phyloP scores from a whole-genome alignment of 306 rosid species.

The Urtica urens region DNA sequence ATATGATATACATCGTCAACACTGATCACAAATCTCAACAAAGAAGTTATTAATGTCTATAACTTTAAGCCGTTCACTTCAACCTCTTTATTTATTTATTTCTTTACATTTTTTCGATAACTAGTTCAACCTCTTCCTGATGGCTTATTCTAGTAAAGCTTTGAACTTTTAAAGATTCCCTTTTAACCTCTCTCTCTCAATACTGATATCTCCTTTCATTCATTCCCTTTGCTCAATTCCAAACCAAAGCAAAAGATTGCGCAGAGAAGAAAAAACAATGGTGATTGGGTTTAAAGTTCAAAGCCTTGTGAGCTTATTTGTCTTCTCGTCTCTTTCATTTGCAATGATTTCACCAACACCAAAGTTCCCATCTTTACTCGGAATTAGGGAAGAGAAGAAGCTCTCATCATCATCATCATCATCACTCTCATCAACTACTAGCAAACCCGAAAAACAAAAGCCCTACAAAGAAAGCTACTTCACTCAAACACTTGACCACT shows the following conservation, averaged over 20 bases:
- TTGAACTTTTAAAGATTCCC: not conserved
- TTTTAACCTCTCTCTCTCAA: not conserved
- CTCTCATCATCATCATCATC: too few species aligned
- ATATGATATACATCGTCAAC: too few species aligned
- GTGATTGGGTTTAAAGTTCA: not conserved
- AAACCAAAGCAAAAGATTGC: not conserved
- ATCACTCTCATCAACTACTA: slow-evolving; percentile 13
- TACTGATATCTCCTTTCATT: not conserved
- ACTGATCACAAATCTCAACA: too few species aligned
- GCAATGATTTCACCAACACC: slow-evolving; percentile 15
- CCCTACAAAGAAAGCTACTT: slow-evolving; percentile 44
- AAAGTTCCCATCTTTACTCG: slow-evolving; percentile 36
- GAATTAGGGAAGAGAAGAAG: slow-evolving; percentile 19
- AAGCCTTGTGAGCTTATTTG: slow-evolving; percentile 8
- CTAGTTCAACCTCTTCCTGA: not conserved
- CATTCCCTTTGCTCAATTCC: slow-evolving; percentile 3
- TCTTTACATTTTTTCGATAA: not conserved
- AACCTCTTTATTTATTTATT: too few species aligned
- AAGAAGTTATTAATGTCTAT: not conserved
- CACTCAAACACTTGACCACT: slow-evolving; percentile 88
- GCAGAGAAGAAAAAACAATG: slow-evolving; percentile 2
- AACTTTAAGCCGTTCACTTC: too few species aligned
- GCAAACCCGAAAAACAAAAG: slow-evolving; percentile 12
- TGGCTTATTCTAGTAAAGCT: not conserved
- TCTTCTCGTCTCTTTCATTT: slow-evolving; percentile 11